These are phyloP conservation scores for Fusarium sp. DNA, from an alignment of 2,329 filamentous ascomycete genomes.

Conservation along the genomic window DNA sequence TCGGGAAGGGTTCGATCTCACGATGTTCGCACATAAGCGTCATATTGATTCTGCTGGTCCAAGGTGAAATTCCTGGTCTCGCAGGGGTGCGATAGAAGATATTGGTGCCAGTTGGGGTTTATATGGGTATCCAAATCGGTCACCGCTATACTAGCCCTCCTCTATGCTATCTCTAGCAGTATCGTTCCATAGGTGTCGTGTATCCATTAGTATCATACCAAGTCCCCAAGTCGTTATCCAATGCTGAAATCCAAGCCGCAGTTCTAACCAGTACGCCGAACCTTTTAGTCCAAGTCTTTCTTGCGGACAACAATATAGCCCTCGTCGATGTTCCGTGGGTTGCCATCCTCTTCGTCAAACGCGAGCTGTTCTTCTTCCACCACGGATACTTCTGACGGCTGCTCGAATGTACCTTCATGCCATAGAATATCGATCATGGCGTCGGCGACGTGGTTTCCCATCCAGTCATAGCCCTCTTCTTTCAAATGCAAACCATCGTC, in stretches of 20 bases:
- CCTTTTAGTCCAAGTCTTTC: background rate
- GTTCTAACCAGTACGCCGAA: background rate
- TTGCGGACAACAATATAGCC: slow-evolving; percentile 66
- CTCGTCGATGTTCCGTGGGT: slow-evolving; percentile 58
- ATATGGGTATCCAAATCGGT: background rate
- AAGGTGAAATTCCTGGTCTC: background rate
- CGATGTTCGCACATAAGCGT: background rate
- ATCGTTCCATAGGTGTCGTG: background rate
- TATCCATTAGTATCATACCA: background rate
- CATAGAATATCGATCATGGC: slow-evolving; percentile 61
- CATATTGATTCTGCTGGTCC: background rate
- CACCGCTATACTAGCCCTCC: background rate
- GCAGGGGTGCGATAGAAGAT: slow-evolving; percentile 5
- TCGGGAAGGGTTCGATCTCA: slow-evolving; percentile 4
- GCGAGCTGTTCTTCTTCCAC: slow-evolving; percentile 23
- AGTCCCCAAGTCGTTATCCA: background rate
- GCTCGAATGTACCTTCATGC: slow-evolving; percentile 45
- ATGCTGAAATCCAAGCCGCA: background rate
- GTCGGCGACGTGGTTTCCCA: slow-evolving; percentile 68
- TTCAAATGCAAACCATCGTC: slow-evolving; percentile 71
- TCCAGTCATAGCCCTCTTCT: slow-evolving; percentile 68
- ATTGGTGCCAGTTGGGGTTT: background rate
- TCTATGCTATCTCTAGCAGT: background rate
- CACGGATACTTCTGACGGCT: slow-evolving; percentile 8
- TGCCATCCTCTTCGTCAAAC: slow-evolving; percentile 64